A percentile compares a stretch with the other conserved stretches of the same genome.
Evolutionary conservation across 805 yeast genomes (phyloP).

Genomic region (Dipodascus geniculatus): DNA sequence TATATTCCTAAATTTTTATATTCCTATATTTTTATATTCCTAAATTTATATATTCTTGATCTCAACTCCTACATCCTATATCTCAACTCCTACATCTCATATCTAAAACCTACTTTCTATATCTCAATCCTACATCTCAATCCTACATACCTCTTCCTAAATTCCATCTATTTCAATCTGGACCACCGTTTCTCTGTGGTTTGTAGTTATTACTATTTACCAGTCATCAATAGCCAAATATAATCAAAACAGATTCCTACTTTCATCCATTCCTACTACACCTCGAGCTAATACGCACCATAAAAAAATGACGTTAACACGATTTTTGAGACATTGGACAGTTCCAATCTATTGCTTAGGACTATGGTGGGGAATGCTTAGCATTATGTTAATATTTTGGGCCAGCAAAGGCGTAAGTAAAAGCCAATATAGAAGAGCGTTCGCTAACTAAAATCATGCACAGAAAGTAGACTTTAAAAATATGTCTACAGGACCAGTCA

Average conservation of each 20-base stretch:
- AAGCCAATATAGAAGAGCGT: not conserved
- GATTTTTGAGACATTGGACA: not conserved
- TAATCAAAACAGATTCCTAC: too few relatives aligned
- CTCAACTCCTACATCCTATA: not conserved
- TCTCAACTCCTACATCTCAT: too few relatives aligned
- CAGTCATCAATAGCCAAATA: not conserved
- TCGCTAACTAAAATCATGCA: not conserved
- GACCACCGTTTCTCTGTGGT: not conserved
- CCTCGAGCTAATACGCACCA: not conserved
- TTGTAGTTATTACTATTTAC: not conserved
- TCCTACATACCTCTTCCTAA: too few relatives aligned
- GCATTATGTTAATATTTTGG: not conserved
- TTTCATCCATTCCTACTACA: not conserved
- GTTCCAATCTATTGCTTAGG: not conserved
- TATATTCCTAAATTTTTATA: not conserved
- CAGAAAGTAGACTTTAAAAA: not conserved
- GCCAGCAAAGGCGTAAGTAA: not conserved
- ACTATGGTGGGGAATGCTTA: constrained; percentile 1
- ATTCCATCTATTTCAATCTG: too few relatives aligned
- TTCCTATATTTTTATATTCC: not conserved
- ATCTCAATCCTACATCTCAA: too few relatives aligned
- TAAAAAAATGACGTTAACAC: not conserved
- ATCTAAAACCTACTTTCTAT: too few relatives aligned
- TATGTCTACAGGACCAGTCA: not conserved
- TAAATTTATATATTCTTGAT: too few relatives aligned